Evolutionary conservation across 176 grass and related monocot species (phyloP).

Genomic region (Lolium rigidum): DNA sequence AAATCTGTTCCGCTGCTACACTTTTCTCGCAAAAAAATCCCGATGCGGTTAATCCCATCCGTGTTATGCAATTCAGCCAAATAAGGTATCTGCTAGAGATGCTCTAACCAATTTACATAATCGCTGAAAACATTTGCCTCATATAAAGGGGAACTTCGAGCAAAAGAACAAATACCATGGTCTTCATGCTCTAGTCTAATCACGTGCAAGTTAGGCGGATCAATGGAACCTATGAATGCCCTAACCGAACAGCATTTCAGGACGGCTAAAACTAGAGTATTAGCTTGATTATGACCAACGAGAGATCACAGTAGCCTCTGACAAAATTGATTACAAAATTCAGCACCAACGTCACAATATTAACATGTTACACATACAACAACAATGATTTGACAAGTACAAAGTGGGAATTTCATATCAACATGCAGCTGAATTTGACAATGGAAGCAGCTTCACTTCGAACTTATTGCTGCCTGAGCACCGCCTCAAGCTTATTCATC

Average conservation of each 20-base stretch:
- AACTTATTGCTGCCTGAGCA: background rate
- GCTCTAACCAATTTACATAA: background rate
- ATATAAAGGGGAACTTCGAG: background rate
- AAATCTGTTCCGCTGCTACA: too few relatives aligned
- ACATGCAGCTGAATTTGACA: slow-evolving; percentile 5
- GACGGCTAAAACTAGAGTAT: background rate
- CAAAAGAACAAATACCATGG: background rate
- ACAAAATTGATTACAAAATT: slow-evolving; percentile 1
- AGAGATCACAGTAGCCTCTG: too few relatives aligned
- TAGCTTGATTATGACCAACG: background rate
- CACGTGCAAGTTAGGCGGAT: background rate
- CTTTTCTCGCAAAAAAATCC: too few relatives aligned
- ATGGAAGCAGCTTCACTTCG: background rate
- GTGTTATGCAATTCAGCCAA: too few relatives aligned
- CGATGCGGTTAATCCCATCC: too few relatives aligned
- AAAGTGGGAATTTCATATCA: slow-evolving; percentile 16
- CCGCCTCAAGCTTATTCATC: slow-evolving; percentile 65
- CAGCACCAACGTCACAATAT: slow-evolving; percentile 24
- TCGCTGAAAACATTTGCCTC: background rate
- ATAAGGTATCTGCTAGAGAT: too few relatives aligned
- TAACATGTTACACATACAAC: slow-evolving; percentile 31
- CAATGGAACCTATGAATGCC: background rate
- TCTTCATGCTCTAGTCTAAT: background rate
- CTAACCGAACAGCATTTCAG: background rate
- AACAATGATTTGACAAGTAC: slow-evolving; percentile 52